Base-by-base conservation (phyloP, 2,329 filamentous ascomycete species). In the Mycogone perniciosa region DNA sequence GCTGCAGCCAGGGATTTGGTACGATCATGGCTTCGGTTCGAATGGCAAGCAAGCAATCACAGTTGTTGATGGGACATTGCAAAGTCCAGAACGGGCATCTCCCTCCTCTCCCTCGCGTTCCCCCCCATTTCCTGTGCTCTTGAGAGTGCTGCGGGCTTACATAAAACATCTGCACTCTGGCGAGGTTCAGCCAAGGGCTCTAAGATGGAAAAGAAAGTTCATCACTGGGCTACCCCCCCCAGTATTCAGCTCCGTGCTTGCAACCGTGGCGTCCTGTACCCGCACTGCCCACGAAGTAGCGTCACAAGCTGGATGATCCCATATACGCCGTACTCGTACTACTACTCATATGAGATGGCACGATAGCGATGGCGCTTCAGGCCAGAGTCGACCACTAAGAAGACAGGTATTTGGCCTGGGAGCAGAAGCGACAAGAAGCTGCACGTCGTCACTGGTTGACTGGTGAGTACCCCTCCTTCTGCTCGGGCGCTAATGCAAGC, bases 401-500 rank as follows among this genome's bases (percentile, higher is more conserved):
- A 50, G 34, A 41, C 31, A 13, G 42, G 31, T 41, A 38, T 46
- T 50, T 38, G 31, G 34, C 42, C 20, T 20, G 34, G 40, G 33
- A 37, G 33, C 6, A 38, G 34, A 31, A 13, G 27, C 46, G 37
- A 10, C 26, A 40, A 42, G 20, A 20, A 20, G 34, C 3, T 3
- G 34, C 9, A 9, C 34, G n/a, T 37, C 34, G 34, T 37, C 34
- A 37, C 34, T 37, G 20, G 20, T 20, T 20, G 20, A 20, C 20
- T 20, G 20, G 20, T 20, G 20, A 38, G 20, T n/a, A 31, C 31
- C 50, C 41, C 44, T 52, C 13, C 35, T 54, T 46, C 31, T 31
- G 9, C 34, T 39, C 35, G 49, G 49, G 40, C 51, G 51, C 57
- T 58, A 56, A 48, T 55, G 54, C 52, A 55, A 46, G 54, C 54